phyloP scores from a whole-genome alignment of 179 eudicot genomes.

The Amaranthus tricolor region DNA sequence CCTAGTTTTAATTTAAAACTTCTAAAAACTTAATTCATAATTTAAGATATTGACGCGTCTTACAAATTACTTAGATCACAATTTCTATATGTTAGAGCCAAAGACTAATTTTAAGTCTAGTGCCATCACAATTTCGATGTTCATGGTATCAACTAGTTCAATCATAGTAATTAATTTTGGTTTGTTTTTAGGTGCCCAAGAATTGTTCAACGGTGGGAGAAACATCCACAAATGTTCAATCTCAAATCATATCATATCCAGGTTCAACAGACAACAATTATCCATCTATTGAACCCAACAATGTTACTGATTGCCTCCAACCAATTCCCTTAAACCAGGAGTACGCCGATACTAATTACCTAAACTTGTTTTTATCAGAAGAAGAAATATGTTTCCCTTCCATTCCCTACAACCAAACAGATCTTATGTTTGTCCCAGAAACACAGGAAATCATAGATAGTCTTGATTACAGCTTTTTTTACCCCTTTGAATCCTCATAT shows the following conservation, averaged over 20 bases:
- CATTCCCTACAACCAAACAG: slow-evolving; percentile 32
- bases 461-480: slow-evolving; percentile 40
- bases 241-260: slow-evolving; percentile 26
- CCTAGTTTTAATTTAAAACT: no score
- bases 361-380: background rate
- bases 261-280: slow-evolving; percentile 18
- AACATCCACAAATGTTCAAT: slow-evolving; percentile 25
- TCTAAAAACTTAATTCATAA: no score
- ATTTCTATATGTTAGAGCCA: no score
- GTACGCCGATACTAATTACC: slow-evolving; percentile 18
- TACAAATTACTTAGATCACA: no score
- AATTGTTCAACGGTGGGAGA: slow-evolving; percentile 37
- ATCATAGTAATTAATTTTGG: background rate
- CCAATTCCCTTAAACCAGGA: background rate
- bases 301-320: background rate
- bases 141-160: no score
- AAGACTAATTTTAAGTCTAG: no score
- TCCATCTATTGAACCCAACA: slow-evolving; percentile 27
- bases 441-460: slow-evolving; percentile 38
- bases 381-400: slow-evolving; percentile 23
- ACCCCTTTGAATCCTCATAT: slow-evolving; percentile 30
- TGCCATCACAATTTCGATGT: no score
- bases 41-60: no score
- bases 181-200: slow-evolving; percentile 43
- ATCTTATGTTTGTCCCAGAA: slow-evolving; percentile 31